These are phyloP conservation scores for Alternaria gaisen DNA, from an alignment of 2,329 filamentous ascomycete genomes.

Conservation along the genomic window DNA sequence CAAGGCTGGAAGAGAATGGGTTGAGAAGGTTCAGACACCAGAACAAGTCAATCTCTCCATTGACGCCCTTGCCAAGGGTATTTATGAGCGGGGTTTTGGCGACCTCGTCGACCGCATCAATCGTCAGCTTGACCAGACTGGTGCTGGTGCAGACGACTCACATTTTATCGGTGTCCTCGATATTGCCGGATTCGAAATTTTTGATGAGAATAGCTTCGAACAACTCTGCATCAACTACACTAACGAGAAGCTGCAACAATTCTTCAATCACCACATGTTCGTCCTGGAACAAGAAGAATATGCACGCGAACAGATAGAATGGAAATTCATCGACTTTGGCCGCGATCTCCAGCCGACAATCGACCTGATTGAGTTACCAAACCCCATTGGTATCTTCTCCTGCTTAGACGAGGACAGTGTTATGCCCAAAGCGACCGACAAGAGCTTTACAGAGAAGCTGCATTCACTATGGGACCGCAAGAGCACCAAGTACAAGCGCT, in stretches of 20 bases:
- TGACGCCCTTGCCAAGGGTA: conserved; percentile 93
- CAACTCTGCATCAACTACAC: conserved; percentile 99
- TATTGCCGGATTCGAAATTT: conserved; percentile 99
- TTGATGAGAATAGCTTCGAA: conserved; percentile 98
- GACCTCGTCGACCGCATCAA: conserved; percentile 94
- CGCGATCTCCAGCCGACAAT: conserved; percentile 97
- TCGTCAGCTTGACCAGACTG: conserved; percentile 84
- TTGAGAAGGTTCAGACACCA: conserved; percentile 96
- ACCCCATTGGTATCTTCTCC: conserved; percentile 98
- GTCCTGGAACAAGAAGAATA: conserved; percentile 99
- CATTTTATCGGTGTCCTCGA: conserved; percentile 98
- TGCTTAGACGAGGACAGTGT: conserved; percentile 97
- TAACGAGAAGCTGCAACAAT: conserved; percentile 98
- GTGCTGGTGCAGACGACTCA: conserved; percentile 83
- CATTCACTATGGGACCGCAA: conserved; percentile 97
- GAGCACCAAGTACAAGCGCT: conserved; percentile 89
- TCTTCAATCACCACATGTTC: conserved; percentile 99
- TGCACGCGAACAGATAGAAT: conserved; percentile 95
- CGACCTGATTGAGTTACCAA: conserved; percentile 93
- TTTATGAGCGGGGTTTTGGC: conserved; percentile 95
- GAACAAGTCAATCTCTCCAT: conserved; percentile 92
- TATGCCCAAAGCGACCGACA: conserved; percentile 98
- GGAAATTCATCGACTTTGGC: conserved; percentile 99
- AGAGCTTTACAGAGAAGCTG: conserved; percentile 97
- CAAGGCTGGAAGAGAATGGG: conserved; percentile 96